Evolutionary conservation across 2,329 filamentous ascomycete genomes (phyloP).

Genomic region (Fusarium sp.): DNA sequence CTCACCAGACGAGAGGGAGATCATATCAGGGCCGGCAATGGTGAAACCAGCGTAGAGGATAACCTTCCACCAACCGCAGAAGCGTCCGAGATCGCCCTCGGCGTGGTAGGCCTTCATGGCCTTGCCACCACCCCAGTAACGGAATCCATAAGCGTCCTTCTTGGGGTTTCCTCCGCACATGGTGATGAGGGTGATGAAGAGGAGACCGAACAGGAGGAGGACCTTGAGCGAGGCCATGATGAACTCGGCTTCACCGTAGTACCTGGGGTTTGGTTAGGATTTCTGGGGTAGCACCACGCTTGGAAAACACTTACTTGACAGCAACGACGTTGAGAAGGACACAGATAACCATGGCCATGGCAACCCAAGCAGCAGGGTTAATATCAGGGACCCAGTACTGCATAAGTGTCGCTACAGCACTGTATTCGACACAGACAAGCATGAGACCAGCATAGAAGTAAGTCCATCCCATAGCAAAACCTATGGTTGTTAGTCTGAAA

Average conservation of each 20-base stretch:
- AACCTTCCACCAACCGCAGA: conserved; percentile 65
- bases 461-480: conserved; percentile 66
- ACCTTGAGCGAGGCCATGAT: conserved; percentile 68
- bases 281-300: accelerated
- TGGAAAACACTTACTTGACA: conserved; percentile 49
- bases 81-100: conserved; percentile 66
- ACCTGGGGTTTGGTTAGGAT: conserved; percentile 29
- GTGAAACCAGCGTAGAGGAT: conserved; percentile 77
- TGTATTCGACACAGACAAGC: conserved; percentile 58
- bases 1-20: conserved; percentile 66
- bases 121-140: conserved; percentile 59
- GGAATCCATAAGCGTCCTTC: conserved; percentile 72
- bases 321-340: conserved; percentile 59
- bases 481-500: not conserved
- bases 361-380: conserved; percentile 61
- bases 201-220: conserved; percentile 62
- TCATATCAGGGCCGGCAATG: conserved; percentile 74
- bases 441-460: conserved; percentile 60
- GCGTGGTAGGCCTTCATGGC: conserved; percentile 49
- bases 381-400: conserved; percentile 55
- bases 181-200: conserved; percentile 72
- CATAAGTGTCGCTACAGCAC: conserved; percentile 57
- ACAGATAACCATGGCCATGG: conserved; percentile 57
- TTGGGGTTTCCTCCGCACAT: conserved; percentile 76
- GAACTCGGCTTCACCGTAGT: conserved; percentile 58